Evolutionary conservation across 108 stramenopile genomes (phyloP), one percentile per base, ranked within the genome.

Genomic region (Schizochytrium sp.): DNA sequence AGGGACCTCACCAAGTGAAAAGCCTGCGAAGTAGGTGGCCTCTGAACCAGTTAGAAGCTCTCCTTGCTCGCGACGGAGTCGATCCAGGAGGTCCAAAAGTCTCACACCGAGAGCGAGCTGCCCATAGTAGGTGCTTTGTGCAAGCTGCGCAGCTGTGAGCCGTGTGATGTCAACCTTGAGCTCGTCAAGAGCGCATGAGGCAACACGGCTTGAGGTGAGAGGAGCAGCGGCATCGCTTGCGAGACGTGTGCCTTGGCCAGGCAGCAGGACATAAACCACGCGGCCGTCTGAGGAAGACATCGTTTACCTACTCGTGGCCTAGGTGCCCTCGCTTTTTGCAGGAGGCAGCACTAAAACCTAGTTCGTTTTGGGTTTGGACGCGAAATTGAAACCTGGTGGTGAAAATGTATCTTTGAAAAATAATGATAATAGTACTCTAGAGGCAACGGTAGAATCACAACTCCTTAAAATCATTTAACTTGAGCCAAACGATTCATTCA

Each of bases 1-100:
- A 5, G 76, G 47, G 28, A 83, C 55, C 76, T 83, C 76, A 38
- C 76, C 76, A 5, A 83, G 10, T n/a, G 76, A 83, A 28, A 83
- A 83, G 50, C 76, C 76, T 13, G 76, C 76, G 28, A 49, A 83
- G 76, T 10, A 49, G 45, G 53, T 83, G 38, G 10, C 50, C 15
- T 10, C 47, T 28, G 76, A 53, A 7, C 55, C n/a, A 13, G 47
- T 38, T 13, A 83, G 55, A 53, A 83, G 15, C 12, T 83, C 76
- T 17, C 17, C 10, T 13, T 53, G 47, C 28, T 55, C 53, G 50
- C 28, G 28, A n/a, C 76, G 76, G 50, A 83, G 15, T 5, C 76
- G 10, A 10, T 83, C 76, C 50, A 83, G 12, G 47, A 47, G 50
- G 53, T 83, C 76, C 17, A 83, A 28, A 17, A 38, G 50, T 7